phyloP scores from a whole-genome alignment of 1,139 yeast species.

The Candida smagusa region DNA sequence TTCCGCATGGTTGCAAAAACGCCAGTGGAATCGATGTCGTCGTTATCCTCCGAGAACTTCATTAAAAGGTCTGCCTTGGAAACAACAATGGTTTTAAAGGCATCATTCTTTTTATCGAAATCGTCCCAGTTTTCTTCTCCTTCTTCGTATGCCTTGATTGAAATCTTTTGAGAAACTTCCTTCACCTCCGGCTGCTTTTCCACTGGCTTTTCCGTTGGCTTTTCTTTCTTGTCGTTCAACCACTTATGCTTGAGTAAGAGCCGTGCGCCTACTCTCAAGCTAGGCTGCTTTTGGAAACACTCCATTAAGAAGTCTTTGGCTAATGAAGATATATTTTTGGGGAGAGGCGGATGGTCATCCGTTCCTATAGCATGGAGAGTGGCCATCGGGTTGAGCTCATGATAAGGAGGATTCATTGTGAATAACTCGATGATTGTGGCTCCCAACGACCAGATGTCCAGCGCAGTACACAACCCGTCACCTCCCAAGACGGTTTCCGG shows the following conservation, averaged over 20 bases:
- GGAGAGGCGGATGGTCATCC: slow-evolving; percentile 77
- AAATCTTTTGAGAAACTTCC: slow-evolving; percentile 11
- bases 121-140: slow-evolving; percentile 37
- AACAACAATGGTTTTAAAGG: slow-evolving; percentile 3
- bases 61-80: slow-evolving; percentile 28
- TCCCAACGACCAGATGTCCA: slow-evolving; percentile 93
- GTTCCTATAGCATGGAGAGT: slow-evolving; percentile 91
- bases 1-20: slow-evolving; percentile 4
- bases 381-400: slow-evolving; percentile 77
- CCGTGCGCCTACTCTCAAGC: slow-evolving; percentile 54
- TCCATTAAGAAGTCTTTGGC: slow-evolving; percentile 64
- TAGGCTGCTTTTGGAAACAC: slow-evolving; percentile 79
- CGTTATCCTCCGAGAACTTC: slow-evolving; percentile 28
- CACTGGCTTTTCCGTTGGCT: background rate
- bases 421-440: slow-evolving; percentile 86
- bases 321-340: slow-evolving; percentile 51
- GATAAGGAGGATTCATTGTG: slow-evolving; percentile 87
- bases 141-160: slow-evolving; percentile 25
- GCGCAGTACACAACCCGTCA: slow-evolving; percentile 83
- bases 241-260: slow-evolving; percentile 60
- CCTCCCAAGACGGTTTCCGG: slow-evolving; percentile 74
- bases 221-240: slow-evolving; percentile 31
- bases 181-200: background rate
- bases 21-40: slow-evolving; percentile 16
- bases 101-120: slow-evolving; percentile 14